These are phyloP conservation scores for Sanghuangporus sanghuang DNA, from an alignment of 1,284 basidiomycete genomes.

Conservation along the genomic window DNA sequence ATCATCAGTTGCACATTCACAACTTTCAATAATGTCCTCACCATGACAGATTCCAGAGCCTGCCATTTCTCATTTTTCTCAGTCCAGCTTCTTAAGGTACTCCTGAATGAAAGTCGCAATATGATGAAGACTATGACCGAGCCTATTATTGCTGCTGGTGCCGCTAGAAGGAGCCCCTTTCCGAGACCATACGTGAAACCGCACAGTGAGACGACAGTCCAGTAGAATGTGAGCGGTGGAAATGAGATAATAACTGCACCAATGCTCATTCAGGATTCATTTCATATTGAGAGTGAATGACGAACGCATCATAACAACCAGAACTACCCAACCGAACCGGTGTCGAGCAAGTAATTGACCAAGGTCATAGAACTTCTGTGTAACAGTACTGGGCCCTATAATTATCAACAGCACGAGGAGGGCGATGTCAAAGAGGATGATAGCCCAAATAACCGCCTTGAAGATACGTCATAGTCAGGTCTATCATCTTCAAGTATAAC, in stretches of 20 bases:
- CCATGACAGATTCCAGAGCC: slow-evolving; percentile 72
- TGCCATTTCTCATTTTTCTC: slow-evolving; percentile 65
- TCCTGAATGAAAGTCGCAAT: slow-evolving; percentile 56
- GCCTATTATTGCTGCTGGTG: slow-evolving; percentile 58
- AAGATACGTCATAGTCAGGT: slow-evolving; percentile 7
- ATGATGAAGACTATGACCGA: slow-evolving; percentile 59
- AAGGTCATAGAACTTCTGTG: slow-evolving; percentile 65
- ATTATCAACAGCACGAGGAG: slow-evolving; percentile 42
- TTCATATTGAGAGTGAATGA: slow-evolving; percentile 7
- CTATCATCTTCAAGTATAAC: background rate
- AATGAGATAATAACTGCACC: slow-evolving; percentile 59
- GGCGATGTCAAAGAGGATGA: slow-evolving; percentile 40
- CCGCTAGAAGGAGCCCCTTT: slow-evolving; percentile 63
- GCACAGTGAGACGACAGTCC: slow-evolving; percentile 58
- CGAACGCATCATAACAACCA: slow-evolving; percentile 49
- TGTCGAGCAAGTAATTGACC: slow-evolving; percentile 57
- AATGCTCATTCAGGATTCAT: slow-evolving; percentile 8
- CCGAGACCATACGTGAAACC: slow-evolving; percentile 78
- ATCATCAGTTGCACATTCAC: background rate
- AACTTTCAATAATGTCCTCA: slow-evolving; percentile 31
- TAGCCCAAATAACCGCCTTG: slow-evolving; percentile 39
- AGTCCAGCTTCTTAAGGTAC: slow-evolving; percentile 52
- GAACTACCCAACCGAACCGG: slow-evolving; percentile 57
- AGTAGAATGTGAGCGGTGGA: slow-evolving; percentile 77
- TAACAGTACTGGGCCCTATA: slow-evolving; percentile 59